phyloP scores from a whole-genome alignment of 768 basidiomycete genomes.

The Lentinula guzmanii region DNA sequence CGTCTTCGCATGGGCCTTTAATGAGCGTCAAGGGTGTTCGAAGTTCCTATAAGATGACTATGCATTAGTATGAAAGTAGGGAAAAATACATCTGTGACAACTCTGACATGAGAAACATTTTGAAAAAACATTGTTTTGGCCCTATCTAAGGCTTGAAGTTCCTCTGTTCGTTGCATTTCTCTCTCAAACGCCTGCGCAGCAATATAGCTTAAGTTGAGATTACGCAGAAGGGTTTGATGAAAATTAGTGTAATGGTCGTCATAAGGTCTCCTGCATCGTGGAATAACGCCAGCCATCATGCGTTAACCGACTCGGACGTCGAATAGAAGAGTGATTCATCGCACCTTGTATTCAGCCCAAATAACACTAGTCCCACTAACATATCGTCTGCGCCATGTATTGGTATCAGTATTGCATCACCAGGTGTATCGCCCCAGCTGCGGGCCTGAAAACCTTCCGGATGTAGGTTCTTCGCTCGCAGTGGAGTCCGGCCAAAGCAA shows the following conservation, averaged over 20 bases:
- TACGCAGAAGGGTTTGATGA: conserved; percentile 1
- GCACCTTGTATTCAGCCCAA: conserved; percentile 7
- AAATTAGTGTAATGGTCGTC: conserved; percentile 6
- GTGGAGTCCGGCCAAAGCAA: not conserved
- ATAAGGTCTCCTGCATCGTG: not conserved
- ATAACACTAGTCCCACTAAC: conserved; percentile 2
- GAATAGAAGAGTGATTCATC: not conserved
- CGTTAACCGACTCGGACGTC: not conserved
- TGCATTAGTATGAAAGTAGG: not conserved
- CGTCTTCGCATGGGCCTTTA: conserved; percentile 8
- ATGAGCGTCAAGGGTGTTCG: conserved; percentile 6
- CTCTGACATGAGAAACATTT: conserved; percentile 5
- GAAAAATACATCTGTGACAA: not conserved
- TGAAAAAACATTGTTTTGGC: conserved; percentile 7
- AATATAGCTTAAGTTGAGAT: not conserved
- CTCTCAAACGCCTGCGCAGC: conserved; percentile 4
- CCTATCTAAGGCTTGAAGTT: conserved; percentile 4
- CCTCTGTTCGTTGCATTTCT: conserved; percentile 5
- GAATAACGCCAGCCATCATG: not conserved
- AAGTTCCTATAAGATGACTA: not conserved
- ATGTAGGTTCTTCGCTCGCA: conserved; percentile 1
- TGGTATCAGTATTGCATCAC: conserved; percentile 5
- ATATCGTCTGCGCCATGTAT: not conserved
- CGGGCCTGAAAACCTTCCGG: not conserved
- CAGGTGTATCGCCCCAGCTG: conserved; percentile 1